Evolutionary conservation across 352 stramenopile species (phyloP).

Genomic region (Globisporangium alternatum): DNA sequence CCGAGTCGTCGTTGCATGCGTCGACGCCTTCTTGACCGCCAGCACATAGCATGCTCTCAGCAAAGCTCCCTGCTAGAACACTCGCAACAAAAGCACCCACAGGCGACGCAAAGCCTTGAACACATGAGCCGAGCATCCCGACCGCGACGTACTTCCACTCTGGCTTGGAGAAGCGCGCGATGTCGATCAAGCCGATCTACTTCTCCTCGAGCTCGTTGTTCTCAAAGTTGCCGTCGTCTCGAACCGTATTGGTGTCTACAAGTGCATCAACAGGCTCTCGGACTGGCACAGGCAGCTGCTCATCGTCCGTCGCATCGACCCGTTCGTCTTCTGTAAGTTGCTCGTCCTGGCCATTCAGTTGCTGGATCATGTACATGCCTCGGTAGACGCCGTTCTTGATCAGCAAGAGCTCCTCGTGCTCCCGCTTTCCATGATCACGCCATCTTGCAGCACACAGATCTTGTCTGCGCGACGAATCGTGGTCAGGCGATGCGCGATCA

Average conservation of each 20-base stretch:
- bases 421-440: slow-evolving; percentile 45
- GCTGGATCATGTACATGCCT: slow-evolving; percentile 64
- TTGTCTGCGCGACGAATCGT: slow-evolving; percentile 54
- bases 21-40: too few species aligned
- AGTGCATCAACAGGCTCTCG: too few species aligned
- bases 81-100: too few species aligned
- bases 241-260: too few species aligned
- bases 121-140: neutral
- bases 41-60: too few species aligned
- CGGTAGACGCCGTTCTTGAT: slow-evolving; percentile 74
- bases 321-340: too few species aligned
- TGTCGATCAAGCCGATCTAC: neutral
- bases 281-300: too few species aligned
- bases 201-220: neutral
- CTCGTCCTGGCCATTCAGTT: slow-evolving; percentile 17
- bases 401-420: slow-evolving; percentile 37
- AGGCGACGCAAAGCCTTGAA: too few species aligned
- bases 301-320: neutral
- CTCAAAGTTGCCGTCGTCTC: neutral
- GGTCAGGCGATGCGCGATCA: slow-evolving; percentile 92
- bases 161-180: neutral
- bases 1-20: too few species aligned
- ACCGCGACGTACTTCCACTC: neutral
- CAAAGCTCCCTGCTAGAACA: too few species aligned
- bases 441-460: slow-evolving; percentile 43